Conservation (phyloP, 176 grass and related monocot species). For the Chloris gayana region DNA sequence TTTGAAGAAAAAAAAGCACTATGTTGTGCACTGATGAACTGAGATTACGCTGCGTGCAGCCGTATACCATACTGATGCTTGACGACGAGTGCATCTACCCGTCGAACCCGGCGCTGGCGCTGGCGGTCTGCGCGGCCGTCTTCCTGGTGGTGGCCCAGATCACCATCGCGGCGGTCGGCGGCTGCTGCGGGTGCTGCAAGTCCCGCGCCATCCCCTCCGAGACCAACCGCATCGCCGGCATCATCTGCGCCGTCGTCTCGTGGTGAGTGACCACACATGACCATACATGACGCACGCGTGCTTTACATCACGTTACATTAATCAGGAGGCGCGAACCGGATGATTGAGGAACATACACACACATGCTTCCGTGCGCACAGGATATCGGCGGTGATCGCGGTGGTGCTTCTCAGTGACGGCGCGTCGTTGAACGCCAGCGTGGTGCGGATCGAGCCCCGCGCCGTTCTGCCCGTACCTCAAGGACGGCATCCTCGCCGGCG, state of each 20-base stretch:
- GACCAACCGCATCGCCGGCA: conserved; percentile 12
- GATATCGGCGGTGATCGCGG: conserved; percentile 20
- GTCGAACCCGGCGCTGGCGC: background rate
- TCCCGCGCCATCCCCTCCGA: conserved; percentile 27
- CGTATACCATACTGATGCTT: background rate
- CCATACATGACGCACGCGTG: background rate
- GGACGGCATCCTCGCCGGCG: conserved; percentile 41
- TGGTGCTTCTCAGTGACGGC: conserved; percentile 12
- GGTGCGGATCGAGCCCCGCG: background rate
- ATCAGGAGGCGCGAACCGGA: background rate
- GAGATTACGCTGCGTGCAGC: background rate
- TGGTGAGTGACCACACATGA: background rate
- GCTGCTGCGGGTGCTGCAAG: conserved; percentile 48
- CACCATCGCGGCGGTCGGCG: conserved; percentile 9
- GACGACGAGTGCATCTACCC: conserved; percentile 21
- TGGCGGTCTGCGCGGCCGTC: conserved; percentile 31
- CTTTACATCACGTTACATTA: background rate
- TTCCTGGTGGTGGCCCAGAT: conserved; percentile 40
- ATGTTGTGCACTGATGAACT: no score
- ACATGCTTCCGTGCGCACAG: background rate
- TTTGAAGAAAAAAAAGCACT: no score
- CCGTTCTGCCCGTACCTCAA: conserved; percentile 17
- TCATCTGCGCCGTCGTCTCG: background rate
- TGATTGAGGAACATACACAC: background rate
- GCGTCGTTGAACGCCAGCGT: conserved; percentile 35